These are phyloP conservation scores for Mycena polygramma DNA, from an alignment of 768 basidiomycete genomes.

Conservation along the genomic window DNA sequence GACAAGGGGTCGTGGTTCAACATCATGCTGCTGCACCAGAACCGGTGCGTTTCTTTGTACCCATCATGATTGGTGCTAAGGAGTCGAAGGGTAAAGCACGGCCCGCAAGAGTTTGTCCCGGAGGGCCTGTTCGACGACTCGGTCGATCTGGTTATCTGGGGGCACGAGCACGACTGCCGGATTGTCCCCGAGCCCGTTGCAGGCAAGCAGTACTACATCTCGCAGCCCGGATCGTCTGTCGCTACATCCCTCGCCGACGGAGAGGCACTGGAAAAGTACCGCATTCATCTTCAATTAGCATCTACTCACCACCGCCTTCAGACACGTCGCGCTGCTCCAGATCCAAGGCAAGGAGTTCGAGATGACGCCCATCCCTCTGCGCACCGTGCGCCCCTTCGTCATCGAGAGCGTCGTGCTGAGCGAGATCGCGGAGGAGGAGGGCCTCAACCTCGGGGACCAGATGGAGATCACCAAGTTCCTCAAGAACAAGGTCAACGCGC, in stretches of 20 bases:
- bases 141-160: conserved; percentile 95
- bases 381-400: conserved; percentile 95
- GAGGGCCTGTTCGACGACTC: conserved; percentile 98
- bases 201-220: conserved; percentile 91
- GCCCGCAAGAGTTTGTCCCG: conserved; percentile 93
- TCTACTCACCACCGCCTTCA: conserved; percentile 47
- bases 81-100: conserved; percentile 85
- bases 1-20: conserved; percentile 97
- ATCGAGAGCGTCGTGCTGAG: conserved; percentile 82
- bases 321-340: conserved; percentile 91
- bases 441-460: conserved; percentile 82
- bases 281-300: conserved; percentile 29
- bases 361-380: conserved; percentile 86
- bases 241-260: conserved; percentile 96
- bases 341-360: conserved; percentile 92
- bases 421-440: conserved; percentile 85
- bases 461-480: conserved; percentile 88
- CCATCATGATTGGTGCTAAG: background rate
- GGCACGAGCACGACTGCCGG: conserved; percentile 98
- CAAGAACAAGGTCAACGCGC: conserved; percentile 77
- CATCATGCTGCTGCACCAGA: conserved; percentile 93
- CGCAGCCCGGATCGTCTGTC: conserved; percentile 95
- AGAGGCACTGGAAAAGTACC: conserved; percentile 90
- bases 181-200: conserved; percentile 92
- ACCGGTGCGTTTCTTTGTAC: conserved; percentile 70